phyloP scores from a whole-genome alignment of 2,329 filamentous ascomycete genomes.

The Botrytis tulipae region DNA sequence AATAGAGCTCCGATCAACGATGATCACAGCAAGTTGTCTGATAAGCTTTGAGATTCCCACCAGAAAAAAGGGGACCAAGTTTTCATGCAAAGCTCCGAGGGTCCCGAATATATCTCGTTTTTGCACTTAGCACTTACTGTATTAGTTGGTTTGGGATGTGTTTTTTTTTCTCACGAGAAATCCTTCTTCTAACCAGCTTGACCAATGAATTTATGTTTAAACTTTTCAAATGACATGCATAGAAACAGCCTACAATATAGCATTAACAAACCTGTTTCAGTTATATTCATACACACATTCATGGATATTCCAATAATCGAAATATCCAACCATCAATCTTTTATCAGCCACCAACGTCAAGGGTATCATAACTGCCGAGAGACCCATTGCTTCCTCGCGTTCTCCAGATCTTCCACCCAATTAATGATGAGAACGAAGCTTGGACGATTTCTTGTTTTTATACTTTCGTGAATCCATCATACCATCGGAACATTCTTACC shows the following conservation, averaged over 20 bases:
- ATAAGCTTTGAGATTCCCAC: background rate
- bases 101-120: background rate
- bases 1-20: background rate
- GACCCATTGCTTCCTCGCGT: background rate
- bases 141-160: background rate
- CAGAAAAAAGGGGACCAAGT: background rate
- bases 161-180: background rate
- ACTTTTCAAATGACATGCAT: background rate
- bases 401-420: conserved; percentile 2
- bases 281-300: background rate
- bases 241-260: background rate
- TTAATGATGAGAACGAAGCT: background rate
- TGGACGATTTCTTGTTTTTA: conserved; percentile 1
- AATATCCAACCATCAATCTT: background rate
- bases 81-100: background rate
- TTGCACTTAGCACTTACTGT: background rate
- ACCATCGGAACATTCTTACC: background rate
- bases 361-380: background rate
- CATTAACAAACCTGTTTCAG: background rate
- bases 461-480: background rate
- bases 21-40: background rate
- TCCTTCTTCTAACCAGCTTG: background rate
- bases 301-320: background rate
- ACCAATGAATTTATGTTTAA: background rate
- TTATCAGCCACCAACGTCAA: conserved; percentile 1